Conservation (phyloP, 305 asterid genomes). For the Fraxinus sp. region DNA sequence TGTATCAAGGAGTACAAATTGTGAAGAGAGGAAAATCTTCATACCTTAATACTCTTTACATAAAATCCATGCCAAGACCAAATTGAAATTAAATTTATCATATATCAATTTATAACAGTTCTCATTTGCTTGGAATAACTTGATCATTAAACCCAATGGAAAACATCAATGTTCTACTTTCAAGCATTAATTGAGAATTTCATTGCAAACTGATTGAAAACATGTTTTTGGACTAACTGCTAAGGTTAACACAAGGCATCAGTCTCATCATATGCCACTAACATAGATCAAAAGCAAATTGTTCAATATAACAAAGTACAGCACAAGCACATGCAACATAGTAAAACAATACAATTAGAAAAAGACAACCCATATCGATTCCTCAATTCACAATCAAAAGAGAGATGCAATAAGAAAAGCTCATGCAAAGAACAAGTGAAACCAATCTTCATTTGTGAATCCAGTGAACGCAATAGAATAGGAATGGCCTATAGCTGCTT, state of each 20-base stretch:
- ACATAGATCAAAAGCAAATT: not conserved
- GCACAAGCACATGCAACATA: not conserved
- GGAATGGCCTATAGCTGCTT: conserved; percentile 23
- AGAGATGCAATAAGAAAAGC: not conserved
- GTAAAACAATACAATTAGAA: not conserved
- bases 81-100: not conserved
- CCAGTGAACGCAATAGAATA: not conserved
- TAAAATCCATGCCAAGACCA: not conserved
- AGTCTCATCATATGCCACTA: not conserved
- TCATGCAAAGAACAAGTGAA: not conserved
- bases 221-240: not conserved
- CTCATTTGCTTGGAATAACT: not conserved
- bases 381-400: not conserved
- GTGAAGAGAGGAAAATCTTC: not conserved
- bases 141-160: not conserved
- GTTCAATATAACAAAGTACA: not conserved
- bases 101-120: not conserved
- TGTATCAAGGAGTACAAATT: not conserved
- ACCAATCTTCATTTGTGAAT: not conserved
- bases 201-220: not conserved
- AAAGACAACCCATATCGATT: not conserved
- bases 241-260: not conserved
- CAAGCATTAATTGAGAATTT: not conserved
- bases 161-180: not conserved
- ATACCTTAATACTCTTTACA: not conserved